phyloP scores from a whole-genome alignment of 148 eudicot species.

The Agrostemma githago region DNA sequence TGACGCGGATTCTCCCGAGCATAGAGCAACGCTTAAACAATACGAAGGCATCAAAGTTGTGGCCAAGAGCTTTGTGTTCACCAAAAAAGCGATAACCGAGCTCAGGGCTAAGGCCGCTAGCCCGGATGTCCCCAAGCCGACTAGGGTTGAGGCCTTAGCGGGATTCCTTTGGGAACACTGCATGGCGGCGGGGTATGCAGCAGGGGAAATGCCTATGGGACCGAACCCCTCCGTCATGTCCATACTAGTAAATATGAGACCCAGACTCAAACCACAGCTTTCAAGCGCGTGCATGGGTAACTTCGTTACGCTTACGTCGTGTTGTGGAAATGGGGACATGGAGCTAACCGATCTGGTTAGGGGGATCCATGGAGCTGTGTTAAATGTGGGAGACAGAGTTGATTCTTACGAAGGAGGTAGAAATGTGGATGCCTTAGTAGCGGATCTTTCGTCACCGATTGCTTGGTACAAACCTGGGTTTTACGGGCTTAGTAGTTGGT shows the following conservation, averaged over 20 bases:
- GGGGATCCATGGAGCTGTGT: not conserved
- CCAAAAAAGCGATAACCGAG: not conserved
- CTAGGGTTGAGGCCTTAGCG: constrained; percentile 5
- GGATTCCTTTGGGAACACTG: constrained; percentile 7
- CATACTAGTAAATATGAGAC: not conserved
- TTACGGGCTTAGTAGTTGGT: constrained; percentile 9
- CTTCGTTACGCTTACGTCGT: not conserved
- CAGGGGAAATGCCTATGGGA: not conserved
- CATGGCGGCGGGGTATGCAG: not conserved
- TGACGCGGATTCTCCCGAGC: not conserved
- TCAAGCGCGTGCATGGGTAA: constrained; percentile 1
- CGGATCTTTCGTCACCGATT: not conserved
- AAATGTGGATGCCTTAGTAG: not conserved
- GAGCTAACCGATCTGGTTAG: not conserved
- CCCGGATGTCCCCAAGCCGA: not conserved
- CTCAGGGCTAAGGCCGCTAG: not conserved
- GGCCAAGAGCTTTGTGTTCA: constrained; percentile 7
- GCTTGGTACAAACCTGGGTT: not conserved
- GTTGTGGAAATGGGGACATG: not conserved
- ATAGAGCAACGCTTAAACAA: not conserved
- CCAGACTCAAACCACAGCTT: not conserved
- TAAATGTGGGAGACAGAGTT: not conserved
- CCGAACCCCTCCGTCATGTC: not conserved
- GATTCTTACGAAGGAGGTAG: not conserved
- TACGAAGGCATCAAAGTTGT: not conserved